These are phyloP conservation scores for Kregervanrija pseudodelftensis DNA, from an alignment of 805 yeast species.

Conservation along the genomic window DNA sequence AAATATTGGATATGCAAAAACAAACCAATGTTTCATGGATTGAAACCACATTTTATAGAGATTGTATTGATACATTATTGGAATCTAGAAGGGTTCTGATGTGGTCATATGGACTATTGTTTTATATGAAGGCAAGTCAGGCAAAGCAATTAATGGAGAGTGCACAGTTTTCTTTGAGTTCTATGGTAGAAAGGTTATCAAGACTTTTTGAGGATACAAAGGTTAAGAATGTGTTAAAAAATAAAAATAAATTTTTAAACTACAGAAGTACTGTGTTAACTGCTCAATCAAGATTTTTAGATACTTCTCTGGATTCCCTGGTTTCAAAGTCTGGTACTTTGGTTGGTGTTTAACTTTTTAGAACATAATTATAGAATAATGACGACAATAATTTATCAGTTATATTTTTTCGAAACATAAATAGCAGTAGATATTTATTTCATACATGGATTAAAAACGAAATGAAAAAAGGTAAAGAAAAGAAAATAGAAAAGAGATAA, in stretches of 20 bases:
- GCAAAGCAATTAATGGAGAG: conserved; percentile 56
- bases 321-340: conserved; percentile 7
- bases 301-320: conserved; percentile 19
- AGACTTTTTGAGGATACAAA: conserved; percentile 28
- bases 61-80: conserved; percentile 57
- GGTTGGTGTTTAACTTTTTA: conserved; percentile 1
- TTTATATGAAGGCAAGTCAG: conserved; percentile 44
- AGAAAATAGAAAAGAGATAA: not conserved
- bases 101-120: conserved; percentile 88
- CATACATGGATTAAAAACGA: no score
- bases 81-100: conserved; percentile 70
- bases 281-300: conserved; percentile 16
- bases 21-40: conserved; percentile 69
- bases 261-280: conserved; percentile 15
- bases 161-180: conserved; percentile 18
- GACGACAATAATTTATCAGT: no score
- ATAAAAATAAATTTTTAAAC: conserved; percentile 20
- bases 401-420: no score
- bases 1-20: conserved; percentile 61
- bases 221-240: conserved; percentile 20
- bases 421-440: no score
- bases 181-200: conserved; percentile 26
- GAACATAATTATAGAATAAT: not conserved
- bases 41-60: conserved; percentile 77
- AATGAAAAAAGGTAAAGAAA: not conserved